Base-by-base conservation (phyloP, 441 rosid genomes). In the Kokia cookei region DNA sequence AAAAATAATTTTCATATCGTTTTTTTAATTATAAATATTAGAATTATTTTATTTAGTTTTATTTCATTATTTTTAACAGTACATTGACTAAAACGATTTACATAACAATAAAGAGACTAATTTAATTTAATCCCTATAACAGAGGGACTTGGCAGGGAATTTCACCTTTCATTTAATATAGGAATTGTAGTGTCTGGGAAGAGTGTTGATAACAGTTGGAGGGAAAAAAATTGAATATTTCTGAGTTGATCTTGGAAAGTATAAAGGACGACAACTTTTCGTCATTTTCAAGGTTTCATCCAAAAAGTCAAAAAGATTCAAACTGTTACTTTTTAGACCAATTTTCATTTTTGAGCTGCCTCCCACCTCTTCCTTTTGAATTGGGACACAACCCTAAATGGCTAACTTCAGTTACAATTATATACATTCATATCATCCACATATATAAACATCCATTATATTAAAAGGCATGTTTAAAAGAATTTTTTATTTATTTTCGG, bases 291-390 rank as follows among this genome's bases (percentile, higher is more conserved):
- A 45, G 15, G 66, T 45, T 47, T 27, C 58, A 42, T 12, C 10
- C 62, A 14, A 58, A 29, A 75, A 75, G 78, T 75, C 78, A 66
- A 65, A 68, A 75, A 67, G 77, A 65, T 55, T 55, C 43, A 67
- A 13, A 53, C 35, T n/a, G 61, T 63, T 58, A 67, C 73, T 68
- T 75, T 70, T 67, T 5, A 2, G 67, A 67, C 65, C 47, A 26
- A 29, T 35, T 73, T 51, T 63, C 50, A 45, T 45, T 10, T 55
- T 19, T 22, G 42, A 14, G 57, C 35, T 57, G 61, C 69, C 50
- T 35, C 69, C 69, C 75, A 24, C 43, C 35, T 19, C 14, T 42
- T 19, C 29, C 58, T 74, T 74, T 74, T 66, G 77, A 74, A 66
- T 55, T 43, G 54, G 32, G 2, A 71, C 57, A 19, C 74, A 71